These are phyloP conservation scores for Stentor roeselii DNA, from an alignment of 73 alveolate genomes.

Conservation along the genomic window DNA sequence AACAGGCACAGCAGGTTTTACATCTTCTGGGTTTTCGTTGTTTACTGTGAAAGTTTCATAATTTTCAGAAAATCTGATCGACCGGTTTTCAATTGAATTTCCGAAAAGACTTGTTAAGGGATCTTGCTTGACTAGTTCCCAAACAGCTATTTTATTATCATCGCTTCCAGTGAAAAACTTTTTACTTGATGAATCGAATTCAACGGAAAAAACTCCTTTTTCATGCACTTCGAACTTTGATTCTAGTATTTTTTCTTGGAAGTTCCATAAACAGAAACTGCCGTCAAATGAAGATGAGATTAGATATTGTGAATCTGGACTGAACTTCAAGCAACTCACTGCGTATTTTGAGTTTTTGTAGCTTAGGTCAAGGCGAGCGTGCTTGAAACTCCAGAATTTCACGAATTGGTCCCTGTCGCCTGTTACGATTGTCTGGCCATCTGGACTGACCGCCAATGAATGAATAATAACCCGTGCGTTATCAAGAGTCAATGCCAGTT, in stretches of 20 bases:
- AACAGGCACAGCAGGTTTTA: too few relatives aligned
- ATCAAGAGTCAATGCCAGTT: too few relatives aligned
- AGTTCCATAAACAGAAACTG: neutral
- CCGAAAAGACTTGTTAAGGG: too few relatives aligned
- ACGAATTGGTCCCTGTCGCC: neutral
- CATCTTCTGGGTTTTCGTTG: too few relatives aligned
- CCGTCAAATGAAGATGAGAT: too few relatives aligned
- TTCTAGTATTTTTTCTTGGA: neutral
- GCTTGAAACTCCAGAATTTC: neutral
- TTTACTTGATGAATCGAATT: neutral
- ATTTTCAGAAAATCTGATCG: too few relatives aligned
- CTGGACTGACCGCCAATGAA: too few relatives aligned
- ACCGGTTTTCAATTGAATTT: too few relatives aligned
- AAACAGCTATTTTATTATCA: neutral
- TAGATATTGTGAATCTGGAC: neutral
- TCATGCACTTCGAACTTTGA: neutral
- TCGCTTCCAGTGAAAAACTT: neutral
- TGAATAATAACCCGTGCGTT: too few relatives aligned
- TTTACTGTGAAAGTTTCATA: too few relatives aligned
- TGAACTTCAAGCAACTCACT: neutral
- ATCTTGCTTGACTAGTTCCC: too few relatives aligned
- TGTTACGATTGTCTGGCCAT: neutral
- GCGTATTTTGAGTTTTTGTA: neutral
- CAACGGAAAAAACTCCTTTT: too few relatives aligned
- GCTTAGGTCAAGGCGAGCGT: neutral